Percentiles rank a stretch among this genome's conserved stretches.
These are phyloP conservation scores for Echria macrotheca DNA, from an alignment of 495 filamentous ascomycete genomes.

Conservation along the genomic window DNA sequence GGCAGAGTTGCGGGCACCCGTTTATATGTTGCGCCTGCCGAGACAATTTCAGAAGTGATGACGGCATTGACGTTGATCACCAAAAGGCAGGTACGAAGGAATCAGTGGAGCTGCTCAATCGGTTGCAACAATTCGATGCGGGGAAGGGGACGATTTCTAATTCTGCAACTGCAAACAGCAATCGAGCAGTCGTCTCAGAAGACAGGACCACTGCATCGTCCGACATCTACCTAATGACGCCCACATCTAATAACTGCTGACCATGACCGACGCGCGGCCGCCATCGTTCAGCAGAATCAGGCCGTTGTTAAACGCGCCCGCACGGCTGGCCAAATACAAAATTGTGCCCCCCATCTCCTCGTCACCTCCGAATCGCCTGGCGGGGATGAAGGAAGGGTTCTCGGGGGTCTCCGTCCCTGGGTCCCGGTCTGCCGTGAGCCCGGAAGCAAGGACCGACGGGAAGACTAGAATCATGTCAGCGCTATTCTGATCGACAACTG, in stretches of 20 bases:
- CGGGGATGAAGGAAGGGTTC: slow-evolving; percentile 41
- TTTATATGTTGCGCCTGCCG: no score
- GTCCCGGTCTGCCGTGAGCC: slow-evolving; percentile 32
- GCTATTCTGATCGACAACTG: slow-evolving; percentile 29
- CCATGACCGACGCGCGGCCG: slow-evolving; percentile 42
- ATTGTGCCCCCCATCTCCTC: slow-evolving; percentile 56
- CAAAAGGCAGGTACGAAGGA: no score
- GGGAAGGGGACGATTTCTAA: no score
- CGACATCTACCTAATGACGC: no score
- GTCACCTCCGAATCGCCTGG: slow-evolving; percentile 43
- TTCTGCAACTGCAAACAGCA: no score
- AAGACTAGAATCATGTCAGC: slow-evolving; percentile 40
- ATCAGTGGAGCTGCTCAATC: no score
- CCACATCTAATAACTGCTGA: slow-evolving; percentile 45
- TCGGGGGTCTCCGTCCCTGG: slow-evolving; percentile 32
- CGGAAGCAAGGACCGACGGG: slow-evolving; percentile 49
- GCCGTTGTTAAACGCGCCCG: slow-evolving; percentile 56
- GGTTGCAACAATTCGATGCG: no score
- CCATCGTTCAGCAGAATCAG: slow-evolving; percentile 52
- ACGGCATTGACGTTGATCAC: no score
- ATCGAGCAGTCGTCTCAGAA: no score
- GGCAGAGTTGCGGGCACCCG: no score
- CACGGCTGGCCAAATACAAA: slow-evolving; percentile 51
- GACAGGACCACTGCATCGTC: no score
- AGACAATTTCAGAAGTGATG: no score